Evolutionary conservation across 2,329 filamentous ascomycete genomes (phyloP).

Genomic region (Gremmenia infestans): DNA sequence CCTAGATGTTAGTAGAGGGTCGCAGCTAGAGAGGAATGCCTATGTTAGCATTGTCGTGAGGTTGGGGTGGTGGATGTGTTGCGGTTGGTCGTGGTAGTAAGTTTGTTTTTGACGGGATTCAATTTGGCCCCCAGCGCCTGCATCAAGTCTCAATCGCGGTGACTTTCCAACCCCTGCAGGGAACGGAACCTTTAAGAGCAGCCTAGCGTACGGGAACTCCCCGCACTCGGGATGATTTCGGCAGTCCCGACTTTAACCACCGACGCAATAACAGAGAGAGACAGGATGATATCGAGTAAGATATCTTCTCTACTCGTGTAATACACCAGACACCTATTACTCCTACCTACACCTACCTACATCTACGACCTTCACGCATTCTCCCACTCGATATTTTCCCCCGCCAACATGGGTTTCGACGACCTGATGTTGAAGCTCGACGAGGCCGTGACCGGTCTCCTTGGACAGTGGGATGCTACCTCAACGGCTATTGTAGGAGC

Average conservation of each 20-base stretch:
- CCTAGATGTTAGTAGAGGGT: constrained; percentile 25
- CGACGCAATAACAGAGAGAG: not conserved
- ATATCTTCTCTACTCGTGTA: not conserved
- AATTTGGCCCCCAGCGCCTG: not conserved
- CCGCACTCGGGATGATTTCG: not conserved
- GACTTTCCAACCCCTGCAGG: not conserved
- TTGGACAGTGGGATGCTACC: constrained; percentile 78
- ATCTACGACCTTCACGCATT: not conserved
- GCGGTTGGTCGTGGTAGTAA: constrained; percentile 8
- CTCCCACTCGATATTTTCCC: not conserved
- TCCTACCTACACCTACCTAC: too few relatives aligned
- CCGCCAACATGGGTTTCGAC: constrained; percentile 34
- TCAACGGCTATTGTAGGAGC: constrained; percentile 66
- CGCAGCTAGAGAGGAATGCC: constrained; percentile 1
- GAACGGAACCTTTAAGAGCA: too few relatives aligned
- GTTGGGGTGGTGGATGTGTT: constrained; percentile 6
- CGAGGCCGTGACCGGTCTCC: constrained; percentile 59
- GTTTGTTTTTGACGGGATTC: constrained; percentile 4
- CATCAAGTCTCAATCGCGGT: not conserved
- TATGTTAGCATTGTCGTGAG: constrained; percentile 21
- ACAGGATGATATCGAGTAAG: too few relatives aligned
- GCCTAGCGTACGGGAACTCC: not conserved
- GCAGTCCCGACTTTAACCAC: not conserved
- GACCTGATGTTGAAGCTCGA: constrained; percentile 64
- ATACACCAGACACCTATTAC: too few relatives aligned